phyloP scores from a whole-genome alignment of 2,329 filamentous ascomycete genomes.

The Diaporthe sp. region DNA sequence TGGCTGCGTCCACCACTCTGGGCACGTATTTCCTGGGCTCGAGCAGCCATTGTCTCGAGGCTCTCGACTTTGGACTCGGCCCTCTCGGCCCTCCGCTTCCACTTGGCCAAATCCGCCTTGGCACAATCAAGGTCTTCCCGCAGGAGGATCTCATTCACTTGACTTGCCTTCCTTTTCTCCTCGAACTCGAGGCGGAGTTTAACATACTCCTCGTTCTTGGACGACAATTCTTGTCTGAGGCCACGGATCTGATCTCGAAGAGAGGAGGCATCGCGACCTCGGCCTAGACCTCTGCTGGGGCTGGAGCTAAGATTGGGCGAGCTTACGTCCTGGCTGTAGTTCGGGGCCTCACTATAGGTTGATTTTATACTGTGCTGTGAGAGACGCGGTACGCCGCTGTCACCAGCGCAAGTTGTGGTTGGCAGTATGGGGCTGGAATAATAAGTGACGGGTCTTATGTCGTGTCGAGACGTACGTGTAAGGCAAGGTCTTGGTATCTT shows the following conservation, averaged over 20 bases:
- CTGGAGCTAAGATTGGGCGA: conserved; percentile 6
- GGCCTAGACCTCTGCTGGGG: conserved; percentile 9
- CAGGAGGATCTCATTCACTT: conserved; percentile 32
- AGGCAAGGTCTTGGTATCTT: not conserved
- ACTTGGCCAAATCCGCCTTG: conserved; percentile 28
- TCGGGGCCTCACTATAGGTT: not conserved
- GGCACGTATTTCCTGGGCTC: conserved; percentile 18
- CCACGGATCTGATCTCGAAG: conserved; percentile 38
- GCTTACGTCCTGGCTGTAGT: conserved; percentile 2
- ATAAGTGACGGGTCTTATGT: conserved; percentile 8
- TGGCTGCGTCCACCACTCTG: not conserved
- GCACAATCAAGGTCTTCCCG: conserved; percentile 33
- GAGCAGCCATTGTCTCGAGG: conserved; percentile 11
- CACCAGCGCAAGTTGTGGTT: not conserved
- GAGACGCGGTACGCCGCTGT: conserved; percentile 9
- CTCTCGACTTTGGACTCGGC: conserved; percentile 34
- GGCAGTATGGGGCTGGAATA: conserved; percentile 27
- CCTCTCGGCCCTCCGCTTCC: conserved; percentile 37
- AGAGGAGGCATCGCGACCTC: conserved; percentile 32
- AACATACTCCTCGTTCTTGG: conserved; percentile 32
- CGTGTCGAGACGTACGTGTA: conserved; percentile 26
- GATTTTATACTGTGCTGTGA: conserved; percentile 22
- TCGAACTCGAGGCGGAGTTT: conserved; percentile 35
- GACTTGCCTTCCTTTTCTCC: conserved; percentile 25
- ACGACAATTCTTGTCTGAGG: conserved; percentile 35